Conservation (phyloP, 345 rosid species). For the Pistacia integerrima region DNA sequence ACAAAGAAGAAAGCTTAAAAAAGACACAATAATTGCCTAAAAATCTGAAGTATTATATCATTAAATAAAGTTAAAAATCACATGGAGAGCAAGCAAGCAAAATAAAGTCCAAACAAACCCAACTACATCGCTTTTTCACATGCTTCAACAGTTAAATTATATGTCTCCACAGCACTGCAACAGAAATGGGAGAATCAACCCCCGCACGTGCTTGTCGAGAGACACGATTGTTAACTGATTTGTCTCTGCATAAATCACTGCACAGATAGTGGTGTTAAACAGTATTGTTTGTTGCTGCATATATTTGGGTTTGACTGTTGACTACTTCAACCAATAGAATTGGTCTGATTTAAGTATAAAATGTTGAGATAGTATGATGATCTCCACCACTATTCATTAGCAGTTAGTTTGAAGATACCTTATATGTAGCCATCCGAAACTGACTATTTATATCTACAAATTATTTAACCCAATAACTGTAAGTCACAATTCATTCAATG, state of each 20-base stretch:
- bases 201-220: conserved; percentile 22
- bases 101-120: conserved; percentile 19
- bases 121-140: conserved; percentile 21
- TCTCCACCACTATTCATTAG: too few species aligned
- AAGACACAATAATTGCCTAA: background rate
- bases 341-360: too few species aligned
- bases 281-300: conserved; percentile 15
- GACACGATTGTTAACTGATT: conserved; percentile 12
- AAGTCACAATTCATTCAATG: too few species aligned
- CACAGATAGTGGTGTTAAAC: background rate
- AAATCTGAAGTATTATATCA: background rate
- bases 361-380: too few species aligned
- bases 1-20: conserved; percentile 28
- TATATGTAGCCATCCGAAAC: too few species aligned
- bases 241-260: conserved; percentile 22
- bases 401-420: too few species aligned
- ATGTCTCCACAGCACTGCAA: too few species aligned
- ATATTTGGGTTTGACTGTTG: too few species aligned
- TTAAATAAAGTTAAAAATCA: conserved; percentile 8
- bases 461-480: too few species aligned
- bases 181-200: background rate
- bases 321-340: too few species aligned
- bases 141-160: background rate
- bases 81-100: conserved; percentile 27
- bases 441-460: too few species aligned